phyloP scores from a whole-genome alignment of 78 protist species.

The Isochrysis galbana region DNA sequence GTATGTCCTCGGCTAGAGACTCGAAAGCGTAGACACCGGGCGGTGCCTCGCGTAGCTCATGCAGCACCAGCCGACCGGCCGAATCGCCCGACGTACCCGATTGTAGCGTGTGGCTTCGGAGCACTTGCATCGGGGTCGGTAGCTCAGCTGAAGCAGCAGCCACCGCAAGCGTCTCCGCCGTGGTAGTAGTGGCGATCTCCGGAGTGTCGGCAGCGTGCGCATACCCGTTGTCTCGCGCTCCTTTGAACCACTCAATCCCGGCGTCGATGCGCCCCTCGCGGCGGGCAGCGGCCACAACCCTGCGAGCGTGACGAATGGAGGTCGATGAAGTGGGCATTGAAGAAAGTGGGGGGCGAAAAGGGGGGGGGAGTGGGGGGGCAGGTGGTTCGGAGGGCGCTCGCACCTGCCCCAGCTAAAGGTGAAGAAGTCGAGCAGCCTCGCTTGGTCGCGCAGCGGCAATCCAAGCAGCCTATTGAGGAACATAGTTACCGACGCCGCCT shows the following conservation, averaged over 20 bases:
- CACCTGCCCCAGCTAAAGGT: neutral
- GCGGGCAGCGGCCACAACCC: neutral
- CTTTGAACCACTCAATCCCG: neutral
- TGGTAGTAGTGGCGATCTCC: neutral
- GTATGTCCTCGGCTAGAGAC: neutral
- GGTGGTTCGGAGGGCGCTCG: too few species aligned
- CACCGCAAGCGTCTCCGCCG: neutral
- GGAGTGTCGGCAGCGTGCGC: neutral
- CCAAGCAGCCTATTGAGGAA: constrained; percentile 17
- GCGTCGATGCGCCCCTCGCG: neutral
- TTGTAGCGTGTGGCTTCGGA: neutral
- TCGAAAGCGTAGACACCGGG: neutral
- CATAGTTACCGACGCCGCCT: neutral
- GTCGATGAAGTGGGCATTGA: too few species aligned
- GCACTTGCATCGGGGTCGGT: neutral
- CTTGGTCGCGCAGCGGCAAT: neutral
- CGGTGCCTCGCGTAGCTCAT: neutral
- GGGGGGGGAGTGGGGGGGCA: too few species aligned
- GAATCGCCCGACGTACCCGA: neutral
- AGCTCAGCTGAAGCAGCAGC: neutral
- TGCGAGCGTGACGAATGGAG: too few species aligned
- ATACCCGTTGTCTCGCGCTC: too few species aligned
- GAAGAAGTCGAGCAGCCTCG: neutral
- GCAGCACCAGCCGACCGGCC: neutral
- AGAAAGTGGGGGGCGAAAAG: too few species aligned